Conservation (phyloP, 176 grass and related monocot species). For the Rhynchospora tenuis region DNA sequence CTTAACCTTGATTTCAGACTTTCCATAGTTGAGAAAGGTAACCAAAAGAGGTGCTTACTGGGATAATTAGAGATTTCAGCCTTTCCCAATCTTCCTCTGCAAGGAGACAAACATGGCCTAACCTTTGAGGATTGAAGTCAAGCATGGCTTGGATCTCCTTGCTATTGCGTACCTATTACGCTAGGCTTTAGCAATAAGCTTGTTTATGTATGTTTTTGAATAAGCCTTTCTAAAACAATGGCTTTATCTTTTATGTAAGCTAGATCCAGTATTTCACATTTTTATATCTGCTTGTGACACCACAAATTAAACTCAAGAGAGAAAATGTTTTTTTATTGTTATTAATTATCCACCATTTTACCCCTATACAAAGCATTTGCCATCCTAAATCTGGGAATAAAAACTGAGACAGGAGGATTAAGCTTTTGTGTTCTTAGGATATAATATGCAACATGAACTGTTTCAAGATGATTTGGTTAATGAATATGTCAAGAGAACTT, state of each 20-base stretch:
- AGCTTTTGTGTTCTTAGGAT: neutral
- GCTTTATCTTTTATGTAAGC: neutral
- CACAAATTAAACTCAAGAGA: neutral
- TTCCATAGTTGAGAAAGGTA: neutral
- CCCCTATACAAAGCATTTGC: neutral
- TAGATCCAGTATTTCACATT: neutral
- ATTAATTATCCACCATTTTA: neutral
- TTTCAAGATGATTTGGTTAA: neutral
- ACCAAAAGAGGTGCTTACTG: constrained; percentile 32
- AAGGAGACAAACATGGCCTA: constrained; percentile 90
- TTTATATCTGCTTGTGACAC: neutral
- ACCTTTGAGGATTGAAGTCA: constrained; percentile 64
- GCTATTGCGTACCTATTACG: constrained; percentile 68
- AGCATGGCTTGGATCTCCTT: constrained; percentile 80
- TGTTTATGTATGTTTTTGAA: neutral
- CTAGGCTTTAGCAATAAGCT: constrained; percentile 30
- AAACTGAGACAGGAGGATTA: neutral
- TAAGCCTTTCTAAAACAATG: neutral
- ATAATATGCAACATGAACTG: neutral
- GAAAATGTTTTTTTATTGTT: neutral
- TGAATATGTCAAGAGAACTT: neutral
- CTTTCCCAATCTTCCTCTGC: constrained; percentile 62
- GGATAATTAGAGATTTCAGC: constrained; percentile 58
- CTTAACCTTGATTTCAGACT: neutral
- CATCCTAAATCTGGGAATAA: neutral